Base-by-base conservation (phyloP, 2,329 filamentous ascomycete genomes). In the Fusarium multiceps region DNA sequence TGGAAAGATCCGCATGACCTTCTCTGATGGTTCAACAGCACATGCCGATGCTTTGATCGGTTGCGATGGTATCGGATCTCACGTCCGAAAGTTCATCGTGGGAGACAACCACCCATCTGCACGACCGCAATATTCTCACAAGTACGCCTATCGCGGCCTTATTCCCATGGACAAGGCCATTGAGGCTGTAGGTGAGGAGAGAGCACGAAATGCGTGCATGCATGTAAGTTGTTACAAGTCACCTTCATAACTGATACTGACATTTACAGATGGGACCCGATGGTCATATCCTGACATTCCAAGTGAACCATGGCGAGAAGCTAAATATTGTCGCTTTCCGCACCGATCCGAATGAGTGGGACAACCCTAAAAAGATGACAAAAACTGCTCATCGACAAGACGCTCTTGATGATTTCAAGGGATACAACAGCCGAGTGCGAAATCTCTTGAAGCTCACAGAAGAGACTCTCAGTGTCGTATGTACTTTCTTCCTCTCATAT, bases 21-120 rank as follows among this genome's bases (percentile, higher is more conserved):
- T 84, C 54, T 64, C 74, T 0, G 83, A 84, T 41, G 82, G 82
- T 1, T 79, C 79, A 0, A 78, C 75, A 1, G 80, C 78, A 4
- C 67, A 74, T 10, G 79, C 82, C 6, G 80, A 82, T 27, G 80
- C 77, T 0, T 56, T 89, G 0, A 79, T 92, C 47, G 89, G 87
- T 0, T 90, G 88, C 68, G 89, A 92, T 74, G 89, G 89, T 0
- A 89, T 91, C 72, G 90, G 90, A 74, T 88, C 86, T 11, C 78
- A 80, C 18, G 82, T 86, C 2, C 78, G 88, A 3, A 74, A 83
- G 30, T 73, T 86, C 9, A 76, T 90, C 11, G 77, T 89, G 1
- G 85, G 84, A 0, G 72, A 79, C 2, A 72, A 78, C 18, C 61
- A 77, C 76, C 81, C 55, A 72, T 82, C 27, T 50, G 81, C 55